phyloP scores from a whole-genome alignment of 139 green algal genomes.

The Chlorella sorokiniana region DNA sequence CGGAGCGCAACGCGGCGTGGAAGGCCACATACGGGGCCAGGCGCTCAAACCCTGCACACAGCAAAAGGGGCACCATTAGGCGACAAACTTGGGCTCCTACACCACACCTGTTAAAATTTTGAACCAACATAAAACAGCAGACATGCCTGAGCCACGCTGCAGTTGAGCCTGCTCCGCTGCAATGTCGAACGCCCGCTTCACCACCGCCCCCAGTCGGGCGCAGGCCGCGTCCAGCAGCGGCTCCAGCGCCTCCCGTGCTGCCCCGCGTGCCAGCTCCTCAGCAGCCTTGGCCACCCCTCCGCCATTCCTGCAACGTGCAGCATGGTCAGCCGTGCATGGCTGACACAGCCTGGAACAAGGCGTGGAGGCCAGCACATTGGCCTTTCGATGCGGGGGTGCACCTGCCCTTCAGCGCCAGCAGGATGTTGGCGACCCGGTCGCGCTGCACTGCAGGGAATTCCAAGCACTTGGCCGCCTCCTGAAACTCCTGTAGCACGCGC shows the following conservation, averaged over 20 bases:
- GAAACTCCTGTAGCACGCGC: conserved; percentile 85
- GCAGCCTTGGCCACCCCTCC: conserved; percentile 63
- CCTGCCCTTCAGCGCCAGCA: conserved; percentile 78
- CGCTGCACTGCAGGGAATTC: conserved; percentile 79
- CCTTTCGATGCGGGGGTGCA: neutral
- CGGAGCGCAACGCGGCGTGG: conserved; percentile 70
- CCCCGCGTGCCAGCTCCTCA: conserved; percentile 79
- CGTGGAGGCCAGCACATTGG: neutral
- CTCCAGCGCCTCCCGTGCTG: conserved; percentile 69
- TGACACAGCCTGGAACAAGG: neutral
- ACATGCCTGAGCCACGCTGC: conserved; percentile 4
- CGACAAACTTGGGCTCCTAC: neutral
- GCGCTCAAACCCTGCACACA: conserved; percentile 53
- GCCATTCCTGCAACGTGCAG: conserved; percentile 35
- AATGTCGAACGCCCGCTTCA: conserved; percentile 75
- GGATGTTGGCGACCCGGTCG: conserved; percentile 85
- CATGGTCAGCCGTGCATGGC: neutral
- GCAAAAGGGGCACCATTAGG: neutral
- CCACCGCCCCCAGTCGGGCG: conserved; percentile 71
- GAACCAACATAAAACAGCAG: no score
- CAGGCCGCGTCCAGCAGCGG: conserved; percentile 85
- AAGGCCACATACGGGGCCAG: conserved; percentile 80
- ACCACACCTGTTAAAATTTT: neutral
- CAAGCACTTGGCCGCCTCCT: conserved; percentile 67
- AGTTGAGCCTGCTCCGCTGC: conserved; percentile 56